Evolutionary conservation across 1,284 basidiomycete genomes (phyloP), one percentile per base, ranked within the genome.

Genomic region (Vanrija sp.): DNA sequence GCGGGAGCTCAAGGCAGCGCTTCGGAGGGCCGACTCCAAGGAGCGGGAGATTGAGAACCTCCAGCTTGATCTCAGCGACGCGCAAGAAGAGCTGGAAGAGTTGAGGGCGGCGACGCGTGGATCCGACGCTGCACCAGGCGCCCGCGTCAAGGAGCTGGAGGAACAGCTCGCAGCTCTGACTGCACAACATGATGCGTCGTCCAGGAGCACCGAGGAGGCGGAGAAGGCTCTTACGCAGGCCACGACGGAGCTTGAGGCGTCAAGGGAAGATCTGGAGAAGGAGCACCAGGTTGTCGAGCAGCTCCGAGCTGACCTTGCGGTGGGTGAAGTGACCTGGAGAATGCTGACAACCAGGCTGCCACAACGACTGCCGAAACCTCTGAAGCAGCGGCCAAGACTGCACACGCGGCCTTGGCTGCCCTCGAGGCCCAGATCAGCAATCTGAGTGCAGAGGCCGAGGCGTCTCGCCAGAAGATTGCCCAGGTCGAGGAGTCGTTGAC

Each of bases 81-180:
- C 58, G 3, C 54, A 65, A 23, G 56, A 59, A 5, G 65, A 65
- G 51, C 62, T 61, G 45, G 60, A 58, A 18, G 58, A 66, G 16
- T 51, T 68, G 5, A 46, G 51, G 3, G 28, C 40, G n/a, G 19
- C 52, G 12, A 25, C 29, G 34, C 23, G 6, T 18, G 28, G 21
- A 6, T 29, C 6, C 3, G 28, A 10, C 7, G 28, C 28, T 10
- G 34, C 7, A 8, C 12, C 34, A 12, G 10, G 12, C 34, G 3
- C 34, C 34, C 16, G 51, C 28, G 25, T 64, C 38, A 18, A 26
- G 28, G 45, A 51, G 15, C 38, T 57, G 23, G 55, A 57, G 43
- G 21, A 42, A 1, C 54, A 59, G 49, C 51, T 48, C 3, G 49
- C 34, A 18, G 40, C 49, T 18, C 43, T 57, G 23, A 49, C 54